These are phyloP conservation scores for Globisporangium echinulatum DNA, from an alignment of 352 stramenopile species.

Conservation along the genomic window DNA sequence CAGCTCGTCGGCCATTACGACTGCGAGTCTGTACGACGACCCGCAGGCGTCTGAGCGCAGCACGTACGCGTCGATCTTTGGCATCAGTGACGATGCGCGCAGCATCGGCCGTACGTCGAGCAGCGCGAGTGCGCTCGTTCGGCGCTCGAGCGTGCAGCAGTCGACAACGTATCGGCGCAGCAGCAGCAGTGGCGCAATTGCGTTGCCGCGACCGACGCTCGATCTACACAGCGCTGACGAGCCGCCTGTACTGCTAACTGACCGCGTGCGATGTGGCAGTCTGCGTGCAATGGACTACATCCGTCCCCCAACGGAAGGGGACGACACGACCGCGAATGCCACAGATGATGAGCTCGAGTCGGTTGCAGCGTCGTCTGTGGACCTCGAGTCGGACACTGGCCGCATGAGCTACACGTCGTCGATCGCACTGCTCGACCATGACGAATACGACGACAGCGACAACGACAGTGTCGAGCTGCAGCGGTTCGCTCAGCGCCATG, in stretches of 20 bases:
- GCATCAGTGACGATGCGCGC: slow-evolving; percentile 6
- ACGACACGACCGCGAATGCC: neutral
- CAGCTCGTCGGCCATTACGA: no score
- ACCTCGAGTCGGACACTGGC: slow-evolving; percentile 19
- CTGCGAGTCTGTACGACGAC: slow-evolving; percentile 9
- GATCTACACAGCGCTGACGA: slow-evolving; percentile 23
- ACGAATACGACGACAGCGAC: slow-evolving; percentile 24
- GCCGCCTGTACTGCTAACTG: slow-evolving; percentile 35
- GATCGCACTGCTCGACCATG: slow-evolving; percentile 46
- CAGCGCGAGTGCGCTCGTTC: neutral
- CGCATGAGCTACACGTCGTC: slow-evolving; percentile 43
- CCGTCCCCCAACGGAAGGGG: slow-evolving; percentile 11
- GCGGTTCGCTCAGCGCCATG: slow-evolving; percentile 9
- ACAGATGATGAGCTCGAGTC: slow-evolving; percentile 18
- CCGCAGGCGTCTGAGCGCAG: slow-evolving; percentile 33
- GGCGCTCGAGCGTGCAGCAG: slow-evolving; percentile 9
- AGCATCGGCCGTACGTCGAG: slow-evolving; percentile 1
- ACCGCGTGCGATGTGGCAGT: slow-evolving; percentile 28
- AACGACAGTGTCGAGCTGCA: slow-evolving; percentile 9
- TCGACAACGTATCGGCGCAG: no score
- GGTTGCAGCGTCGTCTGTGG: slow-evolving; percentile 19
- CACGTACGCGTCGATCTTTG: slow-evolving; percentile 32
- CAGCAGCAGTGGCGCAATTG: no score
- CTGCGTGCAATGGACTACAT: slow-evolving; percentile 45
- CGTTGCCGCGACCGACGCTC: slow-evolving; percentile 4